Evolutionary conservation across 768 basidiomycete genomes (phyloP), one percentile per base, ranked within the genome.

Genomic region (Phaffia tasmanica): DNA sequence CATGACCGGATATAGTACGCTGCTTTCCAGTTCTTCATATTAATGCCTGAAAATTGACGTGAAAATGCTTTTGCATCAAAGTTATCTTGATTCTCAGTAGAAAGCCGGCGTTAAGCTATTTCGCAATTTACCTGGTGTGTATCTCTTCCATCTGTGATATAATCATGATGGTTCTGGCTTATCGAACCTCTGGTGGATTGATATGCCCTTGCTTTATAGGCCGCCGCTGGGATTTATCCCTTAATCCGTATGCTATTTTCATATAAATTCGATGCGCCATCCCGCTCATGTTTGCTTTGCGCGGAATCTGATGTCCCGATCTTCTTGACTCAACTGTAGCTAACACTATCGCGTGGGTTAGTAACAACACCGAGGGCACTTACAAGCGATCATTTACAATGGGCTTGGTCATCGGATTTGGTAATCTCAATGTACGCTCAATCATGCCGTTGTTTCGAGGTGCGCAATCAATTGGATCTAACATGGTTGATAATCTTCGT

Each of bases 181-280:
- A 84, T 78, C 68, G 79, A 85, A 1, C 80, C 82, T 0, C 76
- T 88, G 8, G 87, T 85, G 0, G 87, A 88, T 75, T 81, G 15
- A n/a, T 8, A 25, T 86, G 60, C 86, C 84, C 50, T 83, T 84
- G 35, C 11, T 50, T 88, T 81, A 73, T 76, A 87, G 71, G 86
- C 86, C 11, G 82, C 86, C 57, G 84, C 84, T 70, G 87, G 87
- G 11, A 87, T 88, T 64, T 88, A 86, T 73, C 85, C 86, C 5
- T 79, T 83, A 42, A 84, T 88, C 69, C 80, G 35, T 42, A 42
- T 42, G 35, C 11, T 4, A 42, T 42, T 5, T 11, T 42, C 35
- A 42, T 42, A 5, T 42, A 11, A 73, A 82, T 84, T 74, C 71
- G 19, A 48, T 25, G 0, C 62, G 47, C 27, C 58, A 23, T 21